A percentile compares a stretch with the other conserved stretches of the same genome.
These are phyloP conservation scores for Marasmius tenuissimus DNA, from an alignment of 1,284 basidiomycete species.

Conservation along the genomic window DNA sequence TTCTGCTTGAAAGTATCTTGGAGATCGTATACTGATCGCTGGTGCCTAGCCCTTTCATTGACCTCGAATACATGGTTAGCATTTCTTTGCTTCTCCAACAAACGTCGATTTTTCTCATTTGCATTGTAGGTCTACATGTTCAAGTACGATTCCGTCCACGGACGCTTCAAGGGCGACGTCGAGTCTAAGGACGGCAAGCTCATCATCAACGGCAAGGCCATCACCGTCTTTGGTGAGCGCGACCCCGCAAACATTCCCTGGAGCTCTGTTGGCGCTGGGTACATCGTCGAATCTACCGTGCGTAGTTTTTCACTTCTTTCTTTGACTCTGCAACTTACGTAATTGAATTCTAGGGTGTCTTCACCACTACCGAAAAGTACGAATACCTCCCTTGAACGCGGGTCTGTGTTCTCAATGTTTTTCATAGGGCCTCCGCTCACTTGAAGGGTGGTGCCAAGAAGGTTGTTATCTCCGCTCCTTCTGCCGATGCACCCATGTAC, in stretches of 20 bases:
- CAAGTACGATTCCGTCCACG: slow-evolving; percentile 99
- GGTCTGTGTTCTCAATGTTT: background rate
- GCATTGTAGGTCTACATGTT: slow-evolving; percentile 95
- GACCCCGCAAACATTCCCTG: slow-evolving; percentile 90
- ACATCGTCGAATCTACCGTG: slow-evolving; percentile 95
- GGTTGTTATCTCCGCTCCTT: slow-evolving; percentile 99
- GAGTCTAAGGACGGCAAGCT: slow-evolving; percentile 90
- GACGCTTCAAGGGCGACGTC: slow-evolving; percentile 89
- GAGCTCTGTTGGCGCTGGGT: slow-evolving; percentile 82
- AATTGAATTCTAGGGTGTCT: slow-evolving; percentile 74
- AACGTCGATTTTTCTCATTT: background rate
- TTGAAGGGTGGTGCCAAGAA: slow-evolving; percentile 99
- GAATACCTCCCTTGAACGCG: background rate
- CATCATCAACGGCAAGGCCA: slow-evolving; percentile 77
- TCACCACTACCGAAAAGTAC: slow-evolving; percentile 90
- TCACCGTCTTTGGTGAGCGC: slow-evolving; percentile 85
- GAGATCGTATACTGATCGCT: slow-evolving; percentile 8
- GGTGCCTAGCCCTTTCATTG: slow-evolving; percentile 82
- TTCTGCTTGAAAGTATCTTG: slow-evolving; percentile 9
- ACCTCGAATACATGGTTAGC: slow-evolving; percentile 89
- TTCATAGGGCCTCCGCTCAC: slow-evolving; percentile 82
- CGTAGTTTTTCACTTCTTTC: slow-evolving; percentile 22
- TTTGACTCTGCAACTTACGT: slow-evolving; percentile 2
- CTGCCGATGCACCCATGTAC: slow-evolving; percentile 98
- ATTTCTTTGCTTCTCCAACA: background rate